Conservation (phyloP, 202 grass and related monocot genomes). For the Panicum hallii region DNA sequence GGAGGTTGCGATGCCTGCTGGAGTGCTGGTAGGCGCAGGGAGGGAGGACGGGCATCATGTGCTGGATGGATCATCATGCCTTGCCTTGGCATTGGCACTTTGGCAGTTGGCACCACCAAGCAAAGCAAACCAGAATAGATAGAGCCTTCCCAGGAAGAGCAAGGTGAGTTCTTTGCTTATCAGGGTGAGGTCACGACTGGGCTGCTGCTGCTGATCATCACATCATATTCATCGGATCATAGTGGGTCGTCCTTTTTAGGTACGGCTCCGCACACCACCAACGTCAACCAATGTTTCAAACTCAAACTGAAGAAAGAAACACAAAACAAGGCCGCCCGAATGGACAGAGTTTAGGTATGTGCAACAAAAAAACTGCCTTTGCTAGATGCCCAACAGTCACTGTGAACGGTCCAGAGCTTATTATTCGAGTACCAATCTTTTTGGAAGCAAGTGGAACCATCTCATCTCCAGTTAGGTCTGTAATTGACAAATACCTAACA, state of each 20-base stretch:
- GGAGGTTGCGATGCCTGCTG: too few relatives aligned
- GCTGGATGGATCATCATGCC: too few relatives aligned
- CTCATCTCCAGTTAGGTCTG: not conserved
- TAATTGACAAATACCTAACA: slow-evolving; percentile 35
- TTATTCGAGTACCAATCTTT: too few relatives aligned
- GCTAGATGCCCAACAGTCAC: not conserved
- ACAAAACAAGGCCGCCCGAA: not conserved
- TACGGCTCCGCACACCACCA: not conserved
- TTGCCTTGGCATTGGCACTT: too few relatives aligned
- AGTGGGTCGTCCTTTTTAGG: not conserved
- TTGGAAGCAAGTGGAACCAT: not conserved
- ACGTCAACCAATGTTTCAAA: too few relatives aligned
- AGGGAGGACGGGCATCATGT: too few relatives aligned
- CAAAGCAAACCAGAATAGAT: too few relatives aligned
- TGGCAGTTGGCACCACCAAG: too few relatives aligned
- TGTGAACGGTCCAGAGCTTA: too few relatives aligned
- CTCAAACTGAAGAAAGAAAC: too few relatives aligned
- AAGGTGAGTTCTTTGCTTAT: not conserved
- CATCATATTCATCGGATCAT: too few relatives aligned
- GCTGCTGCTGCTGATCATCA: not conserved
- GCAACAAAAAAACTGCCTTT: slow-evolving; percentile 6
- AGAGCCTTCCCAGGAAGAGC: not conserved
- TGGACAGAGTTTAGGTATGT: not conserved
- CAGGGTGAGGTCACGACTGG: slow-evolving; percentile 17
- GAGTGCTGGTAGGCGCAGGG: too few relatives aligned